Percentiles rank a stretch among this genome's conserved stretches.
Conservation (phyloP, 1,284 basidiomycete species). For the Phylloporus gajari region DNA sequence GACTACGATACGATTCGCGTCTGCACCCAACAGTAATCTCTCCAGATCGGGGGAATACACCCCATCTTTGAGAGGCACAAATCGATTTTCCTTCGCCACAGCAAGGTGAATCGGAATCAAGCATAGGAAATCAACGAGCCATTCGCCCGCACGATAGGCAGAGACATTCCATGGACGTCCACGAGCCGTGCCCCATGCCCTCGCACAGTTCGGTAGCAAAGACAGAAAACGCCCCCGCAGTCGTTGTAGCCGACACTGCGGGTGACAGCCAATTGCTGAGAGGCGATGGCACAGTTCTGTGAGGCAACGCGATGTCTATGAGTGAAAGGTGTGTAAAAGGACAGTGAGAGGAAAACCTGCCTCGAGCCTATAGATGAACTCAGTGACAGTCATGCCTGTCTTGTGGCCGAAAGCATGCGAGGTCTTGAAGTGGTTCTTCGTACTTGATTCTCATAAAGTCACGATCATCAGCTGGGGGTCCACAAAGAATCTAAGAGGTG, state of each 20-base stretch:
- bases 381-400: conserved; percentile 76
- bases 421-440: conserved; percentile 36
- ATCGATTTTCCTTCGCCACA: conserved; percentile 65
- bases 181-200: not conserved
- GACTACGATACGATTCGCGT: conserved; percentile 67
- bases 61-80: conserved; percentile 69
- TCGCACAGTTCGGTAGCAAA: conserved; percentile 35
- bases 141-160: conserved; percentile 62
- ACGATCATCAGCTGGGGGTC: conserved; percentile 73
- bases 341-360: conserved; percentile 73
- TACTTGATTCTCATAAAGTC: conserved; percentile 63
- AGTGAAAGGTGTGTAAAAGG: conserved; percentile 6
- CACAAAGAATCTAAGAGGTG: conserved; percentile 79
- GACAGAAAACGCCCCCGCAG: conserved; percentile 30
- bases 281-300: conserved; percentile 72
- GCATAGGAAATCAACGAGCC: conserved; percentile 70
- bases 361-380: conserved; percentile 82
- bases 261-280: conserved; percentile 74
- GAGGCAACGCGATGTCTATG: conserved; percentile 11
- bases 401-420: conserved; percentile 76
- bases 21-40: conserved; percentile 63
- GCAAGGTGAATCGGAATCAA: conserved; percentile 73
- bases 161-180: conserved; percentile 46
- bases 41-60: conserved; percentile 62
- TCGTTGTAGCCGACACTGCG: conserved; percentile 55